phyloP scores from a whole-genome alignment of 2,329 filamentous ascomycete species.

The Dothistroma pini region DNA sequence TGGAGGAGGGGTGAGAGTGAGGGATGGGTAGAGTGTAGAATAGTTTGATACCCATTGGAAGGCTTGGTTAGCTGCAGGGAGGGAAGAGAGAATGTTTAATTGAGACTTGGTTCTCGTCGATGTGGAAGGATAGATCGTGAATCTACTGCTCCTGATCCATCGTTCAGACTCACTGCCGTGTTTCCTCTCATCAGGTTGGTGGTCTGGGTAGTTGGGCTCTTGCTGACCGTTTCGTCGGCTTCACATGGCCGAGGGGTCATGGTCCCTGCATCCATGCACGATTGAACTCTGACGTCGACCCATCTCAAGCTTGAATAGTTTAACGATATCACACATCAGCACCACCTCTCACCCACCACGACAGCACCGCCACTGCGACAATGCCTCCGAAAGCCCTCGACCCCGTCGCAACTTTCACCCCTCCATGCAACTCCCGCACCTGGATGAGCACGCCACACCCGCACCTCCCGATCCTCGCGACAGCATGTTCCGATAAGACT shows the following conservation, averaged over 20 bases:
- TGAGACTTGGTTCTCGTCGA: neutral
- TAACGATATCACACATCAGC: neutral
- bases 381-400: constrained; percentile 33
- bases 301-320: neutral
- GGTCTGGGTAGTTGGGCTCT: constrained; percentile 2
- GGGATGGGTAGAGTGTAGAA: neutral
- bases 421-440: constrained; percentile 59
- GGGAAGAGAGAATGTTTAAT: neutral
- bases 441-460: constrained; percentile 88
- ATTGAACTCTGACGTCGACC: neutral
- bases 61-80: neutral
- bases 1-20: neutral
- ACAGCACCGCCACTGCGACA: neutral
- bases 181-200: neutral
- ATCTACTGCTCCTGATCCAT: neutral
- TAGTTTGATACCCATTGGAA: constrained; percentile 6
- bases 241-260: neutral
- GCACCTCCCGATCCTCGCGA: constrained; percentile 80
- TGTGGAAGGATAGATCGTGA: neutral
- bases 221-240: neutral
- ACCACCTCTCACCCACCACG: neutral
- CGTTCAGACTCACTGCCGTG: neutral
- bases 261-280: neutral
- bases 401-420: constrained; percentile 51
- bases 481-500: constrained; percentile 78